A percentile compares a stretch with the other conserved stretches of the same genome.
Evolutionary conservation across 495 filamentous ascomycete genomes (phyloP).

Genomic region (Lentithecium fluviatile): DNA sequence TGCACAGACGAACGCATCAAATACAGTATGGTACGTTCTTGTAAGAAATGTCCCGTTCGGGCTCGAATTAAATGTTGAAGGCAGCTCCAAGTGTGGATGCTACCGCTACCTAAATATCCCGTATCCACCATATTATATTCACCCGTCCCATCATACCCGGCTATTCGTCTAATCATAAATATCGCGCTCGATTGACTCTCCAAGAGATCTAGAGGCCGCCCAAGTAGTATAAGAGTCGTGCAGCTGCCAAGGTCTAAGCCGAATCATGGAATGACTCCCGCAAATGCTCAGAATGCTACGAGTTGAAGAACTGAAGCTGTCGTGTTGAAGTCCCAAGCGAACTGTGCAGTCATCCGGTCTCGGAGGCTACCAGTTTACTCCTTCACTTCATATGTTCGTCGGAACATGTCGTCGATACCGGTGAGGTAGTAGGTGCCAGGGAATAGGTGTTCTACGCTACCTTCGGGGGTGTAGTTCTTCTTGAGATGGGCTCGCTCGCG

Average conservation of each 20-base stretch:
- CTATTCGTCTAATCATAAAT: no score
- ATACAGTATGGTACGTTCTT: no score
- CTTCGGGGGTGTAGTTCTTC: conserved; percentile 80
- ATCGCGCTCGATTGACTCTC: neutral
- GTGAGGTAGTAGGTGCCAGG: conserved; percentile 86
- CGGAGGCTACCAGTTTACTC: conserved; percentile 51
- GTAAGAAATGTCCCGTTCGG: no score
- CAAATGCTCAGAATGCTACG: conserved; percentile 30
- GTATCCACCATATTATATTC: no score
- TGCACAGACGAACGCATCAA: no score
- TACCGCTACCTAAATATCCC: no score
- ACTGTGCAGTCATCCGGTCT: no score
- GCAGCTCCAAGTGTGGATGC: no score
- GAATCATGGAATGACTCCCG: conserved; percentile 32
- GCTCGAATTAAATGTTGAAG: no score
- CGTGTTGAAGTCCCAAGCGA: neutral
- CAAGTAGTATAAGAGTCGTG: conserved; percentile 10
- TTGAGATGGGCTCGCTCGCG: conserved; percentile 92
- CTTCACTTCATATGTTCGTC: conserved; percentile 83
- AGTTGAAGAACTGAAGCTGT: conserved; percentile 15
- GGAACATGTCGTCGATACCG: conserved; percentile 92
- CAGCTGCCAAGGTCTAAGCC: conserved; percentile 23
- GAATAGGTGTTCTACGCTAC: conserved; percentile 72
- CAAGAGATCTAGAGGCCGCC: conserved; percentile 1
- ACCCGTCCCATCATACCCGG: no score